phyloP scores from a whole-genome alignment of 2,329 filamentous ascomycete species.

The Massarina eburnea region DNA sequence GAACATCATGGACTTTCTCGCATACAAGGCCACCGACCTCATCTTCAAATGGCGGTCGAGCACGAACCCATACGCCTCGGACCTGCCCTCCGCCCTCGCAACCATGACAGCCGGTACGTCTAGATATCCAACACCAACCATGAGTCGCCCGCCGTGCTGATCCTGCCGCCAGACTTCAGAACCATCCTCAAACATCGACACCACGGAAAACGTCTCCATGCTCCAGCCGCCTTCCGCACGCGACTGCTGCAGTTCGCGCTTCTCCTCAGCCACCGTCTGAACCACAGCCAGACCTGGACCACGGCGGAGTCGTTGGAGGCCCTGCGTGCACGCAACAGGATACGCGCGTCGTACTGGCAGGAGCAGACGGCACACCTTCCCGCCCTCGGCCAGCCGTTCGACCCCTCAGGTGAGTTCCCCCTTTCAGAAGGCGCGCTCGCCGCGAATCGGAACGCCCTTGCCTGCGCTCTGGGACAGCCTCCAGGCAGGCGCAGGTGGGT shows the following conservation, averaged over 20 bases:
- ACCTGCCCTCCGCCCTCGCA: constrained; percentile 33
- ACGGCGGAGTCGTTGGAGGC: constrained; percentile 35
- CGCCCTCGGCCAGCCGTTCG: constrained; percentile 25
- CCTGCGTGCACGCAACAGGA: constrained; percentile 41
- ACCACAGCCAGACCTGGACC: constrained; percentile 42
- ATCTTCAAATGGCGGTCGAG: constrained; percentile 43
- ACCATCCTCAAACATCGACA: constrained; percentile 47
- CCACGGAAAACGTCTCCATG: constrained; percentile 35
- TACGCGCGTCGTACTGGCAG: constrained; percentile 32
- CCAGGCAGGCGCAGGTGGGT: constrained; percentile 25
- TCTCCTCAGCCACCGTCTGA: constrained; percentile 48
- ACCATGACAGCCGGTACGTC: constrained; percentile 37
- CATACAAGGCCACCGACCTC: constrained; percentile 49
- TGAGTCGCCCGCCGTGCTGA: constrained; percentile 8
- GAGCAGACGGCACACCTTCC: constrained; percentile 22
- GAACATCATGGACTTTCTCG: constrained; percentile 60
- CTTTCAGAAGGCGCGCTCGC: constrained; percentile 26
- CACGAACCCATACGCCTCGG: constrained; percentile 32
- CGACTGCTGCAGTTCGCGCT: constrained; percentile 51
- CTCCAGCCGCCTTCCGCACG: constrained; percentile 51
- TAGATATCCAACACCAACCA: neutral
- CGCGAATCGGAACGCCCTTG: constrained; percentile 30
- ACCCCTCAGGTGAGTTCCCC: constrained; percentile 30
- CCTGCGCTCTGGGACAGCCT: constrained; percentile 28
- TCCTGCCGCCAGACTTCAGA: constrained; percentile 43